Base-by-base conservation (phyloP, 805 yeast genomes). In the Starmera caribaea region DNA sequence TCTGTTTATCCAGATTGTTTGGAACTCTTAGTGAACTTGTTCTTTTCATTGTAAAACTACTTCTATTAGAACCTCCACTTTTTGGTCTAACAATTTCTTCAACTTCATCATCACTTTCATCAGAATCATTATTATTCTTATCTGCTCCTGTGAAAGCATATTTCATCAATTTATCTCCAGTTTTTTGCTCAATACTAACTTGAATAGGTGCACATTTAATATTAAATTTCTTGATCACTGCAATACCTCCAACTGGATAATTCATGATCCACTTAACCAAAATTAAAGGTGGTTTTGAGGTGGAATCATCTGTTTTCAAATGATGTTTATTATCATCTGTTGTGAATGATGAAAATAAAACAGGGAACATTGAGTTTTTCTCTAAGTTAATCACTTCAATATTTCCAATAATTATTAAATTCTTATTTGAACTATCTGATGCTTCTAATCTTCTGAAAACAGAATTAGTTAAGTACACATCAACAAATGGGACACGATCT, bases 211-310 rank as follows among this genome's bases (percentile, higher is more conserved):
- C 69, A 14, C 86, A 57, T 2, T 62, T 58, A 15, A 85, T 65
- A 30, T 74, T 74, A 17, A 86, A 79, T 38, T 71, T 63, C 43
- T 76, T 78, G 61, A 89, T 67, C 17, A 89, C 79, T n/a, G 83
- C 73, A 38, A 89, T 87, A 10, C 97, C 97, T 28, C 96, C 97
- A 41, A 90, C 81, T 0, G 95, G 87, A 40, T 74, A 76, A 38
- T 81, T 73, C 79, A 83, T 74, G n/a, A 76, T 72, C 97, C 97
- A 89, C 10, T 61, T 54, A 3, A 79, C 58, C 7, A 60, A 58
- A 8, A 80, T 55, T 44, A 74, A 57, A 30, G 62, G 63, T 12
- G 48, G 44, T 14, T 14, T 8, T 10, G 8, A 5, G 39, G 5
- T 44, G 37, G 21, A 41, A 37, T 27, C 39, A 17, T 30, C 46